Evolutionary conservation across 371 early-diverging fungal genomes (phyloP).

Genomic region (Mucor circinelloides): DNA sequence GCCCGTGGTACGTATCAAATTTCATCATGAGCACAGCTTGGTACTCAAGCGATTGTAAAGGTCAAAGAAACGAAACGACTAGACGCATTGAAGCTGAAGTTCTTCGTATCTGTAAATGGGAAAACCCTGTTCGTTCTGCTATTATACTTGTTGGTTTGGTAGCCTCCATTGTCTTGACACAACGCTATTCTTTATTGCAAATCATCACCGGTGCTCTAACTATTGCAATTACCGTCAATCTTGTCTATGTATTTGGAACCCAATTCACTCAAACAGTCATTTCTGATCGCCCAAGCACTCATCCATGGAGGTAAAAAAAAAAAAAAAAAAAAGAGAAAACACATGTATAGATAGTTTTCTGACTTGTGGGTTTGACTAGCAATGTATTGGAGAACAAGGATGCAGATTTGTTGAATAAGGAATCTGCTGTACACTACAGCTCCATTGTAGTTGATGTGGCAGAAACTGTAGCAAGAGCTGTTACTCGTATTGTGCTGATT

Average conservation of each 20-base stretch:
- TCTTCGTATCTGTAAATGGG: conserved; percentile 28
- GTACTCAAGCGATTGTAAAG: not conserved
- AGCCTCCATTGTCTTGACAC: conserved; percentile 20
- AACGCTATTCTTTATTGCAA: conserved; percentile 37
- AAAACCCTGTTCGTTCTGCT: conserved; percentile 34
- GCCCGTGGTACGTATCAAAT: not conserved
- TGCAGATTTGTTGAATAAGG: conserved; percentile 11
- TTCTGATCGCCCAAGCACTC: not conserved
- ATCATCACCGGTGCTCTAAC: conserved; percentile 28
- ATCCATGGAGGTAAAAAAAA: conserved; percentile 9
- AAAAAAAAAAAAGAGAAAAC: not conserved
- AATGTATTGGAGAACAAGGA: not conserved
- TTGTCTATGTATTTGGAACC: conserved; percentile 30
- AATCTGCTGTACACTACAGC: conserved; percentile 27
- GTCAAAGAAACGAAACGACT: conserved; percentile 7
- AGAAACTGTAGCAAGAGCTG: conserved; percentile 25
- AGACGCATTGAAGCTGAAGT: not conserved
- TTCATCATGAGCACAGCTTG: not conserved
- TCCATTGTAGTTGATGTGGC: conserved; percentile 22
- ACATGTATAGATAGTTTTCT: not conserved
- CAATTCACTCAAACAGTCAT: conserved; percentile 4
- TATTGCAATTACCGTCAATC: conserved; percentile 28
- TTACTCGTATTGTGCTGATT: conserved; percentile 35
- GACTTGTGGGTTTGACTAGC: not conserved
- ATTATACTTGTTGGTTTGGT: conserved; percentile 13